Percentiles rank a stretch among this genome's conserved stretches.
phyloP scores from a whole-genome alignment of 1,284 basidiomycete species.

The Neotropicomus parvogracilis region DNA sequence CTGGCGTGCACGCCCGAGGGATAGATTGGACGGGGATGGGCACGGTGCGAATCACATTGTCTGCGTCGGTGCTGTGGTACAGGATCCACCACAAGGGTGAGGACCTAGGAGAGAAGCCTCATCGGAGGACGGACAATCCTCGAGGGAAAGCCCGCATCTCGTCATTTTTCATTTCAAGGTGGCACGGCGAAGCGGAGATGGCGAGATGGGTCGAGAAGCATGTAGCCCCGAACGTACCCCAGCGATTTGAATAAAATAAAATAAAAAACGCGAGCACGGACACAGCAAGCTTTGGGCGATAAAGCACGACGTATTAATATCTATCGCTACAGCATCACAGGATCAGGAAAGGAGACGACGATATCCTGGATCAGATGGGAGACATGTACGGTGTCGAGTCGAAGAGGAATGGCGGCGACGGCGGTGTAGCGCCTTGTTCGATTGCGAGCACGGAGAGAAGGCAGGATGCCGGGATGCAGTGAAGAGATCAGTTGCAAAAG shows the following conservation, averaged over 20 bases:
- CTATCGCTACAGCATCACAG: conserved; percentile 21
- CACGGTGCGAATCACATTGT: conserved; percentile 22
- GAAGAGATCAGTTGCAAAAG: conserved; percentile 2
- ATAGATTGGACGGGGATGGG: conserved; percentile 4
- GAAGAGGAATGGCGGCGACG: conserved; percentile 4
- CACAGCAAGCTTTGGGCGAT: conserved; percentile 18
- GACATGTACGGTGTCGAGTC: neutral
- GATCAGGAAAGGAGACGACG: conserved; percentile 10
- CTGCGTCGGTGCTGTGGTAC: conserved; percentile 15
- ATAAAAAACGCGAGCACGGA: neutral
- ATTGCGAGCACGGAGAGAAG: conserved; percentile 5
- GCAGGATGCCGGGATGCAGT: conserved; percentile 15
- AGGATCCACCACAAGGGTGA: conserved; percentile 25
- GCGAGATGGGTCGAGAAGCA: conserved; percentile 16
- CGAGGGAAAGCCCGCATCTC: conserved; percentile 23
- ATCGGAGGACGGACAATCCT: conserved; percentile 26
- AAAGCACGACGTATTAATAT: neutral
- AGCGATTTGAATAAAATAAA: conserved; percentile 16
- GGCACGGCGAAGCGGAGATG: conserved; percentile 29
- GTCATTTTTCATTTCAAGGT: conserved; percentile 28
- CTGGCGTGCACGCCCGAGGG: conserved; percentile 7
- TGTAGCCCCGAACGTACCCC: conserved; percentile 4
- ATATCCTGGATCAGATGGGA: neutral
- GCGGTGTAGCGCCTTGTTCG: conserved; percentile 6
- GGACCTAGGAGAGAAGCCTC: conserved; percentile 30